phyloP scores from a whole-genome alignment of 768 basidiomycete genomes.

The Psilocybe tampanensis region DNA sequence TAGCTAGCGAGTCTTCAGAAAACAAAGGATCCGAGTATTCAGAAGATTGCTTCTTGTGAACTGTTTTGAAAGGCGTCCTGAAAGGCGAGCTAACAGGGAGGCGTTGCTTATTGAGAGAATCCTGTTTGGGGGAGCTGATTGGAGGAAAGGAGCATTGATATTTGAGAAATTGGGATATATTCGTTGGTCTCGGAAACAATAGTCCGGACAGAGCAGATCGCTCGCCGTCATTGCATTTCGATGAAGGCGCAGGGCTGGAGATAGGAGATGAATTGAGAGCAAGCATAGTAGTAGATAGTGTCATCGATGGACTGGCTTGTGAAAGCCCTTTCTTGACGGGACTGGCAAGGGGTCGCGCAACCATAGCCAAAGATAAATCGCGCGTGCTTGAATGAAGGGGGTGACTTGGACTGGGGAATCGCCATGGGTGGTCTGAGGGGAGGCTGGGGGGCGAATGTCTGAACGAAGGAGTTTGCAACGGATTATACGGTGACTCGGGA shows the following conservation, averaged over 20 bases:
- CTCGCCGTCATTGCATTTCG: conserved; percentile 16
- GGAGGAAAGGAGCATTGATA: conserved; percentile 24
- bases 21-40: conserved; percentile 46
- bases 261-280: conserved; percentile 38
- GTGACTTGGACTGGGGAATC: conserved; percentile 78
- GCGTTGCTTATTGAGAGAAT: conserved; percentile 28
- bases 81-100: conserved; percentile 47
- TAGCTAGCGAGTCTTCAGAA: conserved; percentile 31
- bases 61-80: conserved; percentile 24
- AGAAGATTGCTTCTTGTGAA: conserved; percentile 30
- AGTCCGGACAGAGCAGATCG: conserved; percentile 20
- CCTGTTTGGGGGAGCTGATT: conserved; percentile 32
- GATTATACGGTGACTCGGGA: conserved; percentile 77
- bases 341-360: conserved; percentile 55
- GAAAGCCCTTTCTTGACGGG: conserved; percentile 39
- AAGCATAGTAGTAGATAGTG: conserved; percentile 10
- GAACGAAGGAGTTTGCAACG: conserved; percentile 73
- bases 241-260: conserved; percentile 18
- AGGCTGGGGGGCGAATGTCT: conserved; percentile 75
- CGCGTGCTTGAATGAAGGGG: conserved; percentile 67
- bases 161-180: conserved; percentile 13
- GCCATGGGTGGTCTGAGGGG: conserved; percentile 82
- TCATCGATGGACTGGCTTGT: conserved; percentile 30
- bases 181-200: conserved; percentile 16
- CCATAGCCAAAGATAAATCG: conserved; percentile 67